Evolutionary conservation across 176 grass and related monocot genomes (phyloP).

Genomic region (Aechmea fasciata): DNA sequence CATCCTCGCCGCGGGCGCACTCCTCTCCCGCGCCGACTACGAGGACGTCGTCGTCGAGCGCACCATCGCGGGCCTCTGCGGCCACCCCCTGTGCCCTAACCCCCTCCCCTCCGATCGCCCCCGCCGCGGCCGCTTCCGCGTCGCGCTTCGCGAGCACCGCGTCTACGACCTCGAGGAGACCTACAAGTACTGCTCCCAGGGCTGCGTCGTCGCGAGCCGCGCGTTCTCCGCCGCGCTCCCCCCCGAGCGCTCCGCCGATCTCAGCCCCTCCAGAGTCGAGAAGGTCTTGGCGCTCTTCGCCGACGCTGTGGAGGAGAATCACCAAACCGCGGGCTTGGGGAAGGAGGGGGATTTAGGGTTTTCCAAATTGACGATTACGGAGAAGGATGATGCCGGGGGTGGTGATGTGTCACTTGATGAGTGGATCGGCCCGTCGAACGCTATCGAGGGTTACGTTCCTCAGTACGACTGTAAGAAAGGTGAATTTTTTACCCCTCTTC

Average conservation of each 20-base stretch:
- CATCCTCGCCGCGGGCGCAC: constrained; percentile 24
- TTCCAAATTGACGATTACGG: constrained; percentile 42
- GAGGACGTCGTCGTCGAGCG: constrained; percentile 69
- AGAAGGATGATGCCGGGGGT: constrained; percentile 32
- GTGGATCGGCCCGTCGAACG: constrained; percentile 57
- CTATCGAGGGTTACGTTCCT: constrained; percentile 86
- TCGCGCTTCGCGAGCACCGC: constrained; percentile 79
- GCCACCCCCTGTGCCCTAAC: constrained; percentile 33
- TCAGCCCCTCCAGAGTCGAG: constrained; percentile 26
- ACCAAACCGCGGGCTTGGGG: constrained; percentile 17
- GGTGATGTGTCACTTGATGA: constrained; percentile 50
- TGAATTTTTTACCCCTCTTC: not conserved
- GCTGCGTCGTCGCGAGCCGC: constrained; percentile 46
- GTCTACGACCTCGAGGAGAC: constrained; percentile 88
- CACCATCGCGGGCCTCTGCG: constrained; percentile 46
- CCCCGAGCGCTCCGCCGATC: constrained; percentile 20
- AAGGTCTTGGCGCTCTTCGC: constrained; percentile 35
- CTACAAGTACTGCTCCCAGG: constrained; percentile 65
- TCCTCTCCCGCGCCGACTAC: constrained; percentile 74
- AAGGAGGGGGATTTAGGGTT: constrained; percentile 9
- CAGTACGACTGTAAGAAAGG: constrained; percentile 16
- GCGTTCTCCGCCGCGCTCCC: constrained; percentile 36
- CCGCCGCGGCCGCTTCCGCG: constrained; percentile 32
- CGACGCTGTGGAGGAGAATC: constrained; percentile 4
- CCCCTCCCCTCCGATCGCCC: constrained; percentile 18